Evolutionary conservation across 805 yeast species (phyloP), one percentile per base, ranked within the genome.

Genomic region (Spathaspora girioi): DNA sequence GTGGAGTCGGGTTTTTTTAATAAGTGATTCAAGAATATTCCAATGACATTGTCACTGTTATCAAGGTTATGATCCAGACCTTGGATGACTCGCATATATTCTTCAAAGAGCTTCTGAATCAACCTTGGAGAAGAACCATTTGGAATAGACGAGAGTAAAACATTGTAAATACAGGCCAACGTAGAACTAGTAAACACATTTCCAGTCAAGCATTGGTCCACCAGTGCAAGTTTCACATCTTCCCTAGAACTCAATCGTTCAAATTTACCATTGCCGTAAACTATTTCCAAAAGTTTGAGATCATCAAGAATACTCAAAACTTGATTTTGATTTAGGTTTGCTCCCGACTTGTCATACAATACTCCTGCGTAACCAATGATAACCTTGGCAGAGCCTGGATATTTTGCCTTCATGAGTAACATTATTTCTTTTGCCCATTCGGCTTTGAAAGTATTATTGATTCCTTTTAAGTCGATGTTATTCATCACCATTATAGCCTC

Each of bases 401-500:
- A 74, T 51, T 66, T 66, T 10, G 53, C 55, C 14, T 61, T 56
- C 35, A 72, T 70, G 15, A 73, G 55, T 7, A 57, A 52, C 50
- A 74, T 58, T 10, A 74, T 64, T 47, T 74, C 75, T 3, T 60
- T 54, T 4, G 62, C 66, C 27, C 73, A 54, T 17, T 52, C 38
- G 1, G 19, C 19, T 38, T 65, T 61, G 38, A 71, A 65, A 0
- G 26, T 15, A 2, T 40, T 29, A 3, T 52, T 27, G 12, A 70
- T 48, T 2, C 47, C 50, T 8, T 61, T 62, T 27, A 66, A 57
- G 38, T 65, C 61, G 9, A 74, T 55, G 38, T 57, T 62, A 50
- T 73, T 73, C 32, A 73, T 61, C 19, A 74, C 49, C 2, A 61
- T 27, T 7, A 73, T 60, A 0, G 75, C 75, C 50, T 73, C 76